Percentiles rank a stretch among this genome's conserved stretches.
These are phyloP conservation scores for Trichophyton equinum DNA, from an alignment of 2,329 filamentous ascomycete species.

Conservation along the genomic window DNA sequence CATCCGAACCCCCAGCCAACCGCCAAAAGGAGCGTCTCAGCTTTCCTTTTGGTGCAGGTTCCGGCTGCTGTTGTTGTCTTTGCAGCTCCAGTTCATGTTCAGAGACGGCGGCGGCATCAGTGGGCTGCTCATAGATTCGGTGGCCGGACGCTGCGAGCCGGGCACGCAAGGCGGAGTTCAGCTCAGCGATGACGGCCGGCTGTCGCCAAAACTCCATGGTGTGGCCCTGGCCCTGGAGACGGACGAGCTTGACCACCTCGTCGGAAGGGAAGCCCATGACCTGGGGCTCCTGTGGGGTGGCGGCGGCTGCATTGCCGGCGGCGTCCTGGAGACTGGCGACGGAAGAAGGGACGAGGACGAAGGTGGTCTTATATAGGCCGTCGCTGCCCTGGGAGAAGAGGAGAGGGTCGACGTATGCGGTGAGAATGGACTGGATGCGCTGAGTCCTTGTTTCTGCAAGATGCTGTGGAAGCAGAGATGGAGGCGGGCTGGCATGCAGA, in stretches of 20 bases:
- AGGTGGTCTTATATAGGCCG: conserved; percentile 33
- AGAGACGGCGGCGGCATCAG: not conserved
- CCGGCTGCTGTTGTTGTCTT: not conserved
- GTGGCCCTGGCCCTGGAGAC: conserved; percentile 30
- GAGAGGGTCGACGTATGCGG: conserved; percentile 30
- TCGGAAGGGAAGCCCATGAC: conserved; percentile 30
- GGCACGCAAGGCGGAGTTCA: conserved; percentile 25
- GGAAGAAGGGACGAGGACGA: conserved; percentile 36
- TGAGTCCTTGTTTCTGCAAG: conserved; percentile 28
- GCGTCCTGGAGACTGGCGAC: conserved; percentile 21
- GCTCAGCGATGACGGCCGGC: conserved; percentile 29
- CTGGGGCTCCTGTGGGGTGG: conserved; percentile 18
- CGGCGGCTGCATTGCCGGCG: conserved; percentile 13
- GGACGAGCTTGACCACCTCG: conserved; percentile 29
- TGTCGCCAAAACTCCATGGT: conserved; percentile 34
- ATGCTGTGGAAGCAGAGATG: conserved; percentile 15
- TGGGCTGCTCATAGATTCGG: conserved; percentile 9
- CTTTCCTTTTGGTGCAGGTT: not conserved
- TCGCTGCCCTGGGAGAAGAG: conserved; percentile 29
- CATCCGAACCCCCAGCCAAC: conserved; percentile 11
- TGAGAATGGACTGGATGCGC: conserved; percentile 30
- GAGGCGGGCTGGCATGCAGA: not conserved
- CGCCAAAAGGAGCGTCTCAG: conserved; percentile 15
- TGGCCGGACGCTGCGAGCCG: conserved; percentile 18
- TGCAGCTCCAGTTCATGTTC: not conserved